Evolutionary conservation across 805 yeast species (phyloP), one percentile per base, ranked within the genome.

Genomic region (Wickerhamomyces kurtzmanii): DNA sequence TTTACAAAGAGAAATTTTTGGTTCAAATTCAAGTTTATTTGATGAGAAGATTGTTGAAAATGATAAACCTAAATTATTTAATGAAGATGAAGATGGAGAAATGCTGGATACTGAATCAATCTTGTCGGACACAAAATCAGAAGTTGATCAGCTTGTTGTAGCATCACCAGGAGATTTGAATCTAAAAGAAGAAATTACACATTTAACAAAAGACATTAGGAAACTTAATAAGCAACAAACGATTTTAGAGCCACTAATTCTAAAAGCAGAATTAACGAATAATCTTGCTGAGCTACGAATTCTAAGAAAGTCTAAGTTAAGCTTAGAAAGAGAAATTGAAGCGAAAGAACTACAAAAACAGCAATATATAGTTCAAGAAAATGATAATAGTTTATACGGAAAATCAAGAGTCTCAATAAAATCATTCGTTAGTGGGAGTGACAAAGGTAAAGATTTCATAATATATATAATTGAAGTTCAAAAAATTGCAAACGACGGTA

Each of bases 221-320:
- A 65, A 63, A 28, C 53, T 82, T 15, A 60, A 64, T 20, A 68
- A 70, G 32, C 94, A 87, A 46, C 55, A 71, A 22, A 59, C 61
- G 5, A 70, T 87, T 15, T 51, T 89, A 22, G 71, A 67, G 10
- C 78, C 89, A 5, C 57, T 89, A 25, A 50, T 84, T 22, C 59
- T 65, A 24, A 89, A 89, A 45, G 95, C 96, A 0, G 94, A 84
- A 42, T 56, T 89, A 18, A 84, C 93, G 0, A 81, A 84, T 47
- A 82, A 82, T 47, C 53, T 68, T 5, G 64, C 73, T 5, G 91
- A 86, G 44, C 55, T 81, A 27, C 68, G 75, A 31, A 65, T 86
- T 25, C 53, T 89, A 37, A 60, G 58, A 27, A 80, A 77, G 42
- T 85, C 96, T 0, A 69, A 71, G 26, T 39, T 65, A 11, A 72